phyloP scores from a whole-genome alignment of 2,329 filamentous ascomycete species.

The Curvularia lunata region DNA sequence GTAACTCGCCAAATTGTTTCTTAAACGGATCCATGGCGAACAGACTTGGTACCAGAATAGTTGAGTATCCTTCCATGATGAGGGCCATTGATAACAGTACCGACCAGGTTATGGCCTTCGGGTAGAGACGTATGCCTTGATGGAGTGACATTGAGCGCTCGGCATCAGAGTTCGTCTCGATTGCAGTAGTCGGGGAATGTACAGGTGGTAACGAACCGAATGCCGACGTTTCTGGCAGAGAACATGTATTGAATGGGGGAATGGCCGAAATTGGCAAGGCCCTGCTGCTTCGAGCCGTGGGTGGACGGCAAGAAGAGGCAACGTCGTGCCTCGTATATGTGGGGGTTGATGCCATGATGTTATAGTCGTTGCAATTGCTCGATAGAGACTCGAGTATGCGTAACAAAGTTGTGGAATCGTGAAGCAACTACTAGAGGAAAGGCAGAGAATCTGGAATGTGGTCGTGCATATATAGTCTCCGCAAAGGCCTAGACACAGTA shows the following conservation, averaged over 20 bases:
- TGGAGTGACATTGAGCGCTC: slow-evolving; percentile 55
- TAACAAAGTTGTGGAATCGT: not conserved
- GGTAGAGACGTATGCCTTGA: slow-evolving; percentile 78
- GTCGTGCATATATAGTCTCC: not conserved
- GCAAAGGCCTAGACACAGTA: not conserved
- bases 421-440: not conserved
- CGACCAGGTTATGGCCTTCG: slow-evolving; percentile 84
- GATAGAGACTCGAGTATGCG: not conserved
- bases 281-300: not conserved
- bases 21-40: slow-evolving; percentile 57
- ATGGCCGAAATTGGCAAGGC: slow-evolving; percentile 4
- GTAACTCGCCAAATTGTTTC: slow-evolving; percentile 40
- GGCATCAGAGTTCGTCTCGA: not conserved
- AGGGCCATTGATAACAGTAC: slow-evolving; percentile 82
- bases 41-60: slow-evolving; percentile 78
- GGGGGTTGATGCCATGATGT: not conserved
- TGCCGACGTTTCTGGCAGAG: not conserved
- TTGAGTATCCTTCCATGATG: slow-evolving; percentile 86
- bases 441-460: not conserved
- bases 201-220: not conserved
- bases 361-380: not conserved
- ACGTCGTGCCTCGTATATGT: not conserved
- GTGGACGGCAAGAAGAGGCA: not conserved
- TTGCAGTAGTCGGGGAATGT: not conserved
- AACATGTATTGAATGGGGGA: not conserved